A percentile compares a stretch with the other conserved stretches of the same genome.
Evolutionary conservation across 345 rosid species (phyloP).

Genomic region (Populus simonii): DNA sequence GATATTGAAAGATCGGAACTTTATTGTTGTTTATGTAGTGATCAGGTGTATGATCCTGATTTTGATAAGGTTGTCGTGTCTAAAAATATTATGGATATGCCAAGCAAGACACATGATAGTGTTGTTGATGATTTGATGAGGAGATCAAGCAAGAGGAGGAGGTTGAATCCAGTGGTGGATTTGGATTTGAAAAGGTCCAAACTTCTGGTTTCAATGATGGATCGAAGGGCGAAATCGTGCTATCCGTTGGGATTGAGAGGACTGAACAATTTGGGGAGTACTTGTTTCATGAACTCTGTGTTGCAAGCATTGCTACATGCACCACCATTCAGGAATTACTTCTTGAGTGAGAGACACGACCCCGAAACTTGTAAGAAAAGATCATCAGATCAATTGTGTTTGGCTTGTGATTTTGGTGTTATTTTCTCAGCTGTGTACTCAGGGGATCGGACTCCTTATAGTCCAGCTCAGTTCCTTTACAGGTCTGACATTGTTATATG

Average conservation of each 20-base stretch:
- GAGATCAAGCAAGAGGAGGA: conserved; percentile 32
- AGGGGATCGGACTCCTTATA: conserved; percentile 28
- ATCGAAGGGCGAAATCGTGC: conserved; percentile 29
- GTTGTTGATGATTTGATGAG: conserved; percentile 11
- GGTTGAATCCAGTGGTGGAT: conserved; percentile 33
- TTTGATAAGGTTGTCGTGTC: conserved; percentile 28
- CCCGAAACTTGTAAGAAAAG: conserved; percentile 20
- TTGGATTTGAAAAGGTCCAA: conserved; percentile 52
- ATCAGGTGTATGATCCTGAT: conserved; percentile 34
- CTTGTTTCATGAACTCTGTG: conserved; percentile 35
- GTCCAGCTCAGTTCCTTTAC: conserved; percentile 34
- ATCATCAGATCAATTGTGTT: conserved; percentile 23
- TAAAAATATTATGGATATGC: conserved; percentile 20
- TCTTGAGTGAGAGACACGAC: conserved; percentile 26
- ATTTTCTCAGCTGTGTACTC: conserved; percentile 24
- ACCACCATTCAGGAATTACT: conserved; percentile 28
- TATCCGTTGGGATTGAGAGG: conserved; percentile 33
- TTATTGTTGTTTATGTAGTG: conserved; percentile 25
- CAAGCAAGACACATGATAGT: conserved; percentile 4
- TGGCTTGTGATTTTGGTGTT: conserved; percentile 26
- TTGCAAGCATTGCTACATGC: conserved; percentile 33
- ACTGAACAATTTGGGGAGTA: conserved; percentile 30
- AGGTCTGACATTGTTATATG: conserved; percentile 22
- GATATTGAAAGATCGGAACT: conserved; percentile 33
- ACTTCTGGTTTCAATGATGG: conserved; percentile 20